Evolutionary conservation across 1,284 basidiomycete species (phyloP).

Genomic region (Ganoderma sp.): DNA sequence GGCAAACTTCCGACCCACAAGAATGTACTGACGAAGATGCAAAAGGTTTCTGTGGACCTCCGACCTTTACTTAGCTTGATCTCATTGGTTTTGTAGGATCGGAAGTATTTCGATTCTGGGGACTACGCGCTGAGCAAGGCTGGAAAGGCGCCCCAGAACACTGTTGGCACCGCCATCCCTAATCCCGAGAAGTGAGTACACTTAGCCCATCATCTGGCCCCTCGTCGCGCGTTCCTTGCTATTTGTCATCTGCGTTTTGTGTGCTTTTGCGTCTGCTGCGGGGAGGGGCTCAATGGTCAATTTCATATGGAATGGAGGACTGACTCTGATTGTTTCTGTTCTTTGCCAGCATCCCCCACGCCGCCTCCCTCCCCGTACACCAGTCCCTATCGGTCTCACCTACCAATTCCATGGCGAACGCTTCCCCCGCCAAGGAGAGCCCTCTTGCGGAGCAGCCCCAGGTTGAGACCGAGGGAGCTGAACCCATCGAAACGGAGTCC

Average conservation of each 20-base stretch:
- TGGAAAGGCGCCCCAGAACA: constrained; percentile 85
- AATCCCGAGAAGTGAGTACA: constrained; percentile 88
- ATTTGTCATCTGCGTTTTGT: not conserved
- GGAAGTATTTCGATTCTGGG: constrained; percentile 98
- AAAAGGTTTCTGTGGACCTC: constrained; percentile 68
- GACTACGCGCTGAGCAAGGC: constrained; percentile 97
- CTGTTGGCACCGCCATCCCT: constrained; percentile 92
- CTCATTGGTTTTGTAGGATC: constrained; percentile 64
- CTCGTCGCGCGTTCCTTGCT: constrained; percentile 14
- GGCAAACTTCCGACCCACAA: constrained; percentile 94
- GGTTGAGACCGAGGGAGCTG: constrained; percentile 1
- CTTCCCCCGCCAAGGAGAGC: constrained; percentile 70
- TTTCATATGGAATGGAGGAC: constrained; percentile 12
- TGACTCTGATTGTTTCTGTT: constrained; percentile 24
- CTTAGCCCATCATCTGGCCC: constrained; percentile 5
- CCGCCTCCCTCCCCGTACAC: constrained; percentile 64
- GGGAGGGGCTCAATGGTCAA: not conserved
- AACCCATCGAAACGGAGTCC: constrained; percentile 27
- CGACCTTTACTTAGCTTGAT: constrained; percentile 17
- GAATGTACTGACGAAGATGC: constrained; percentile 92
- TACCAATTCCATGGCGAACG: constrained; percentile 54
- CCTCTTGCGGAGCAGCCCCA: constrained; percentile 44
- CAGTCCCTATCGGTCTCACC: constrained; percentile 71
- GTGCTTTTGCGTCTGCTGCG: not conserved
- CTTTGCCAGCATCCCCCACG: constrained; percentile 71